A percentile compares a stretch with the other conserved stretches of the same genome.
Conservation (phyloP, 305 asterid species). For the Fraxinus velutina region DNA sequence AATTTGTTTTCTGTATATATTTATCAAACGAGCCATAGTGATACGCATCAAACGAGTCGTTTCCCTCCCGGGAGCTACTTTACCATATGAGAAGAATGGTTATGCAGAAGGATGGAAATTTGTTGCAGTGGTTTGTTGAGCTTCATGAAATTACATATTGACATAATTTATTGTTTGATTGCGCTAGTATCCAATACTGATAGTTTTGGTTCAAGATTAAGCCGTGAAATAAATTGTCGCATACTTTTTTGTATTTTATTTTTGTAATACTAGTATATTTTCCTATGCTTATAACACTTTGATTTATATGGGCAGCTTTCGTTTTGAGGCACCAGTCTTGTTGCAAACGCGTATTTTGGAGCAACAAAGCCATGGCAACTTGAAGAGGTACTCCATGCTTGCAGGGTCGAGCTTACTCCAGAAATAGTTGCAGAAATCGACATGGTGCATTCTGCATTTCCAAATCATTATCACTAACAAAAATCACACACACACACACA, state of each 20-base stretch:
- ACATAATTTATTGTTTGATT: not conserved
- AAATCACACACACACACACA: not conserved
- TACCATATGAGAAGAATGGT: no score
- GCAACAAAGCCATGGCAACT: slow-evolving; percentile 82
- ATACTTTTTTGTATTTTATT: not conserved
- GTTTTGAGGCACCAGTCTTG: slow-evolving; percentile 65
- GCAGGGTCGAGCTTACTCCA: slow-evolving; percentile 54
- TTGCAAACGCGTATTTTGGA: slow-evolving; percentile 68
- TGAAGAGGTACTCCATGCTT: slow-evolving; percentile 56
- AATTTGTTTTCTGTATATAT: not conserved
- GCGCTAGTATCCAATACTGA: not conserved
- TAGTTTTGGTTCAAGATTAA: not conserved
- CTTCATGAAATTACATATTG: slow-evolving; percentile 3
- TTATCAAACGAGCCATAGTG: not conserved
- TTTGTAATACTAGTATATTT: not conserved
- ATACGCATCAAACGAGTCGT: no score
- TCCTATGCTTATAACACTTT: not conserved
- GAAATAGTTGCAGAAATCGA: slow-evolving; percentile 44
- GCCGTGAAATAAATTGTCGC: not conserved
- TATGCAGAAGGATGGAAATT: no score
- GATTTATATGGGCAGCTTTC: slow-evolving; percentile 45
- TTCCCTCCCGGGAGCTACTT: no score
- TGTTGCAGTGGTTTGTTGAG: not conserved
- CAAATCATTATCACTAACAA: slow-evolving; percentile 64
- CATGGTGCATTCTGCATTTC: slow-evolving; percentile 29